Base-by-base conservation (phyloP, 805 yeast species). In the Yamadazyma takamatsuzukensis region DNA sequence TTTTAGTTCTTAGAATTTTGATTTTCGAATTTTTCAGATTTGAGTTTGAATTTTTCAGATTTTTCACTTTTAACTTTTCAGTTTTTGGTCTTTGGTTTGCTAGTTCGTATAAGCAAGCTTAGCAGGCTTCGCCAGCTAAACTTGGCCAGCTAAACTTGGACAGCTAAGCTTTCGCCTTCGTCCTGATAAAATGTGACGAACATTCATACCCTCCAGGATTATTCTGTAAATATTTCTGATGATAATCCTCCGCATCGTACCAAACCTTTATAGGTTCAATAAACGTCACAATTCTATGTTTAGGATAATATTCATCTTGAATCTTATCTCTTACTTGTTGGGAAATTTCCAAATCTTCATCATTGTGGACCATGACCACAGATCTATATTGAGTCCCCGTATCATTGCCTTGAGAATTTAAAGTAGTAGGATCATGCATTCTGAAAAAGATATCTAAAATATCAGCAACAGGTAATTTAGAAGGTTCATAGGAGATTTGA, bases 191-290 rank as follows among this genome's bases (percentile, higher is more conserved):
- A 53, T 90, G 97, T 4, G 90, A 78, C 14, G 96, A 90, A 55
- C 97, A 90, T 38, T 83, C 85, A 56, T 89, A 87, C 4, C 97
- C 97, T 4, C 64, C 59, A 2, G 96, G 95, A 54, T 90, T 87
- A 49, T 76, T 79, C 36, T 72, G 70, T 48, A 90, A 67, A 55
- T 93, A 90, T 40, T 71, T 51, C 55, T 90, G 97, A 56, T 90
- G 98, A 56, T 89, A 90, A 22, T 80, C 89, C 59, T 90, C 98
- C n/a, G 97, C 97, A 53, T 89, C 96, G 66, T 80, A 82, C 70
- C 85, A 93, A 38, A 67, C 68, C 31, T 65, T 54, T 27, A 87
- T 70, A 6, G 84, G 82, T 50, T 76, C 83, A 32, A 89, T 74
- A 27, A 61, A 62, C 1, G 97, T 88, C 28, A 65, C 82, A 17